Percentiles rank a stretch among this genome's conserved stretches.
Evolutionary conservation across 257 asterid genomes (phyloP).

Genomic region (Linderniella brevidens): DNA sequence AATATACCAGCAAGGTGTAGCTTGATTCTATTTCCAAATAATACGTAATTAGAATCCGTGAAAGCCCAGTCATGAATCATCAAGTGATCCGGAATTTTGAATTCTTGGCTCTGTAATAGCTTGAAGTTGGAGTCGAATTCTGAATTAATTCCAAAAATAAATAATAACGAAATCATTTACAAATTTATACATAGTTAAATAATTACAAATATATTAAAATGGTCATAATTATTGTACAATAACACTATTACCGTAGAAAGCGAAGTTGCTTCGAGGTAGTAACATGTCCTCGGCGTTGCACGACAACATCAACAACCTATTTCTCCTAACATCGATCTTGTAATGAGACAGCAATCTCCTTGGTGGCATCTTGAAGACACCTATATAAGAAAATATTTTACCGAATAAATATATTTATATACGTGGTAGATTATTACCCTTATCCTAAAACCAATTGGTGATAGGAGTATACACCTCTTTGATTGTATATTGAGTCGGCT

Average conservation of each 20-base stretch:
- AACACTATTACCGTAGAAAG: conserved; percentile 62
- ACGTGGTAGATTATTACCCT: no score
- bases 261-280: conserved; percentile 77
- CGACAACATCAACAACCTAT: conserved; percentile 60
- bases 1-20: conserved; percentile 76
- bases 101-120: conserved; percentile 61
- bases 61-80: conserved; percentile 99
- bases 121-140: conserved; percentile 67
- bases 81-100: conserved; percentile 67
- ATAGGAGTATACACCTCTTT: no score
- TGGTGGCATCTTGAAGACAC: conserved; percentile 80
- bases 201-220: no score
- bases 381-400: conserved; percentile 25
- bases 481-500: no score
- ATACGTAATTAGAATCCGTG: conserved; percentile 65
- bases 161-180: no score
- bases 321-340: conserved; percentile 54
- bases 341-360: conserved; percentile 85
- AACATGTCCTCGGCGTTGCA: conserved; percentile 97
- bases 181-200: no score
- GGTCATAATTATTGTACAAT: no score
- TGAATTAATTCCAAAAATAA: conserved; percentile 15
- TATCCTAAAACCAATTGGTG: no score
- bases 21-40: conserved; percentile 88
- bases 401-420: no score